A percentile compares a stretch with the other conserved stretches of the same genome.
Conservation (phyloP, 805 yeast genomes). For the Tetrapisispora taiwanensis region DNA sequence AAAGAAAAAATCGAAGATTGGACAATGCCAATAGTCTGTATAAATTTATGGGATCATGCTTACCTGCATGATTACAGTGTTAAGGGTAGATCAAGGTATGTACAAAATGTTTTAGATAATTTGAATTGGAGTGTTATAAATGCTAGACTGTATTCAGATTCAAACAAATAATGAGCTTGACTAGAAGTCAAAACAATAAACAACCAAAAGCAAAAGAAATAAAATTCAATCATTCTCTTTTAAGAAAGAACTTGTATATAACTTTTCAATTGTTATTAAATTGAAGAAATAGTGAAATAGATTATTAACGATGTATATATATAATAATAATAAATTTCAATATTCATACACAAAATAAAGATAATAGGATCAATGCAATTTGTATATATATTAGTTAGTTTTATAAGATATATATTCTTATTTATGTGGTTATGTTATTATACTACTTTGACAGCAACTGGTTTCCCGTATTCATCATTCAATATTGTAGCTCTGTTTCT, state of each 20-base stretch:
- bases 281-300: background rate
- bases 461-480: constrained; percentile 52
- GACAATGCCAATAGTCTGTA: constrained; percentile 53
- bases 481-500: constrained; percentile 66
- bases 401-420: background rate
- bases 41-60: constrained; percentile 87
- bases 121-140: constrained; percentile 77
- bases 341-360: background rate
- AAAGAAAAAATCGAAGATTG: constrained; percentile 40
- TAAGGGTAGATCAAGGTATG: constrained; percentile 56
- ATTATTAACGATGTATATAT: background rate
- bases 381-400: too few relatives aligned
- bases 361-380: too few relatives aligned
- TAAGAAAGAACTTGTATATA: background rate
- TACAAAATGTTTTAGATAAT: constrained; percentile 65
- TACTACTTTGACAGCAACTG: constrained; percentile 71
- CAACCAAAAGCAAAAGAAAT: background rate
- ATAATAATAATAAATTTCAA: background rate
- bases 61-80: constrained; percentile 78
- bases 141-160: constrained; percentile 28
- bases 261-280: background rate
- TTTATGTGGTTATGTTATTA: constrained; percentile 34
- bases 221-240: background rate
- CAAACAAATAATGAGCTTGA: background rate
- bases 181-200: background rate